Percentiles rank a stretch among this genome's conserved stretches.
Conservation (phyloP, 2,329 filamentous ascomycete genomes). For the Scedosporium minutisporum region DNA sequence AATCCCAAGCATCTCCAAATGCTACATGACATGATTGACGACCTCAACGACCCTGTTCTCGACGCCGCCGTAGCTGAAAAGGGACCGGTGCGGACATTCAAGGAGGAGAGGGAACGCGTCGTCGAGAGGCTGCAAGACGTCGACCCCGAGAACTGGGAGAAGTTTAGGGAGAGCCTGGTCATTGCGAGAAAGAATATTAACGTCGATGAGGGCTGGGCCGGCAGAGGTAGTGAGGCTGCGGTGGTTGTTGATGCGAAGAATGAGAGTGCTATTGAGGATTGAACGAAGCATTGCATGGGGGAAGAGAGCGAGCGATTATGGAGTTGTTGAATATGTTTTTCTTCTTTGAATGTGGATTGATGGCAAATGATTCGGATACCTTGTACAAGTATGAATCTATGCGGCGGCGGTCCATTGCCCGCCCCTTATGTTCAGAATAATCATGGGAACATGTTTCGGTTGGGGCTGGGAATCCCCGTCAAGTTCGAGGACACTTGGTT, state of each 20-base stretch:
- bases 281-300: background rate
- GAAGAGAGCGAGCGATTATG: background rate
- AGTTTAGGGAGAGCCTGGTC: conserved; percentile 50
- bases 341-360: background rate
- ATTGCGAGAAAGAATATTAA: conserved; percentile 4
- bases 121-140: conserved; percentile 41
- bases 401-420: background rate
- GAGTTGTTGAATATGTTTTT: background rate
- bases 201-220: background rate
- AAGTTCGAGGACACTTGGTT: background rate
- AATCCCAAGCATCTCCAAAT: conserved; percentile 42
- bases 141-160: conserved; percentile 57
- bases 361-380: background rate
- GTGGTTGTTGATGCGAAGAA: background rate
- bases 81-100: conserved; percentile 52
- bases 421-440: background rate
- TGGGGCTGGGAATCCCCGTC: background rate
- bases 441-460: background rate
- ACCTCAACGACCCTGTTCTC: conserved; percentile 50
- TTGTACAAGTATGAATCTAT: background rate
- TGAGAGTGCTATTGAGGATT: background rate
- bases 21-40: conserved; percentile 54
- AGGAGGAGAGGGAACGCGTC: conserved; percentile 44
- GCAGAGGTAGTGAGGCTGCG: background rate
- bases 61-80: conserved; percentile 41